Percentiles rank a stretch among this genome's conserved stretches.
Evolutionary conservation across 164 flowering plant species (phyloP).

Genomic region (Brasenia schreberi): DNA sequence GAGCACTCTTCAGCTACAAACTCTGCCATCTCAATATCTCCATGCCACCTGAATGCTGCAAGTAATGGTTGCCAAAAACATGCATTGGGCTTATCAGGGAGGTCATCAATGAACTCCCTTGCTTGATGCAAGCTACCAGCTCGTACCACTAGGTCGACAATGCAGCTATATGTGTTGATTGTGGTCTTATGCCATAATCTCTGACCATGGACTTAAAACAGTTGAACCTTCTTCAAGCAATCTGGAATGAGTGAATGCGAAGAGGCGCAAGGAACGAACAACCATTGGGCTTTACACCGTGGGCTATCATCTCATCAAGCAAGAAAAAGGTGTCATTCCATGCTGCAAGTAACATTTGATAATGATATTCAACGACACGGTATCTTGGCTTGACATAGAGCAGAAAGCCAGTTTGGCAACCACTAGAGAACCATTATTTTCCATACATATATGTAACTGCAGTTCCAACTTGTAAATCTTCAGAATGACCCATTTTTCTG

Average conservation of each 20-base stretch:
- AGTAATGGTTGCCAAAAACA: conserved; percentile 75
- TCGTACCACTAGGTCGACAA: conserved; percentile 17
- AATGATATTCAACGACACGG: conserved; percentile 15
- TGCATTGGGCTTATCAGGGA: conserved; percentile 53
- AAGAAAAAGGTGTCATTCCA: conserved; percentile 10
- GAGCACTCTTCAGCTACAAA: conserved; percentile 68
- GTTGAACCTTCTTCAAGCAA: conserved; percentile 12
- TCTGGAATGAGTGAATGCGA: conserved; percentile 18
- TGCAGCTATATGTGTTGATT: conserved; percentile 13
- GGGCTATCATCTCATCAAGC: conserved; percentile 12
- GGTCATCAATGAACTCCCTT: conserved; percentile 7
- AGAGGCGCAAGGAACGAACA: conserved; percentile 17
- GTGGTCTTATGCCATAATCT: conserved; percentile 8
- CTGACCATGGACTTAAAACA: conserved; percentile 10
- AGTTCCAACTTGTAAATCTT: conserved; percentile 31
- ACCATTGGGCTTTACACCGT: conserved; percentile 12
- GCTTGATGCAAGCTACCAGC: conserved; percentile 15
- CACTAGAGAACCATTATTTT: conserved; percentile 11
- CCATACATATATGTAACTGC: conserved; percentile 31
- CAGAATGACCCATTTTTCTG: conserved; percentile 28
- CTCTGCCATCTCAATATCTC: conserved; percentile 55
- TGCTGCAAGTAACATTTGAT: conserved; percentile 14
- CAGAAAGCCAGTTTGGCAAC: conserved; percentile 12
- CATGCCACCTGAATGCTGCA: conserved; percentile 47
- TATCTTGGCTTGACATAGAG: conserved; percentile 7